Base-by-base conservation (phyloP, 2,329 filamentous ascomycete genomes). In the Ceratocystis papillata region DNA sequence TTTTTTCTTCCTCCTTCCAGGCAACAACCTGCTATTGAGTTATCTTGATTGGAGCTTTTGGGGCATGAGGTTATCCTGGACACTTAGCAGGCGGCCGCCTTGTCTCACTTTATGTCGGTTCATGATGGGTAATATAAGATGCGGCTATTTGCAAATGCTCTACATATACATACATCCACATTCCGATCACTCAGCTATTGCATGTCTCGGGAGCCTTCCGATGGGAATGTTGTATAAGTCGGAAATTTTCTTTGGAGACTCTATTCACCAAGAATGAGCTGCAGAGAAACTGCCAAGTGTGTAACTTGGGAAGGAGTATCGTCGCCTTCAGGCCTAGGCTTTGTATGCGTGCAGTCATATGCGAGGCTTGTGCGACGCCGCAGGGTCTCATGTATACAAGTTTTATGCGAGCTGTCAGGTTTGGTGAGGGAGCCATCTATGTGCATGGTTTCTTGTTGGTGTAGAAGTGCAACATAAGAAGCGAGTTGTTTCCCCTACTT, bases 401-500 rank as follows among this genome's bases (percentile, higher is more conserved):
- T 28, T 41, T 28, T 6, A 53, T 53, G 20, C 22, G 15, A 6
- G 15, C 25, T 53, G 48, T 53, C 22, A 28, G 20, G 17, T 15
- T 25, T 28, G 25, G 25, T n/a, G 17, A 53, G 48, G 17, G 20
- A 41, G 37, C 37, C 37, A 12, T 41, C 37, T 53, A 6, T 25
- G 48, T 53, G 48, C 48, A 25, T 53, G 20, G 22, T 25, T 20
- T 8, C 37, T 41, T 50, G 48, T 50, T 20, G 48, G 48, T 50
- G 48, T 50, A 50, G 2, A 53, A 53, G 48, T 53, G 25, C 20
- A 53, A 53, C 48, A 53, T 25, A 53, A 53, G 37, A 53, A 53
- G 48, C 20, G 48, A 22, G 48, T 25, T 25, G 25, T 53, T 5
- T 53, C 48, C 20, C 10, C 5, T 28, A 28, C 20, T 25, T 53